phyloP scores from a whole-genome alignment of 1,284 basidiomycete species.

The Pyrrhoderma lamaoense region DNA sequence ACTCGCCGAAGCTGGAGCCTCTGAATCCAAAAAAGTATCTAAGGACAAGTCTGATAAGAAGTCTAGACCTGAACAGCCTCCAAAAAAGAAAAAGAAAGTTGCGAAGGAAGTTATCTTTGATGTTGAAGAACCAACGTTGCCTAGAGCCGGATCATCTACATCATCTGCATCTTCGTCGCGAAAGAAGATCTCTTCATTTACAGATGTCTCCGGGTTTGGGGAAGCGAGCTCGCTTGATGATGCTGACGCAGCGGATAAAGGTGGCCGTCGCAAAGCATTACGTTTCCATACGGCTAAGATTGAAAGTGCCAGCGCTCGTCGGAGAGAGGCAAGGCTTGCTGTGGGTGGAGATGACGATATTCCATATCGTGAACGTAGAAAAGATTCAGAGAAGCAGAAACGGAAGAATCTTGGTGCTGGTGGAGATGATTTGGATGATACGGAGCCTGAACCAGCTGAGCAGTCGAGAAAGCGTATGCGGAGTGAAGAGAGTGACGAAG shows the following conservation, averaged over 20 bases:
- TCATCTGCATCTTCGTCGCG: conserved; percentile 22
- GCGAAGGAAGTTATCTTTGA: conserved; percentile 46
- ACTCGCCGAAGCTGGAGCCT: conserved; percentile 42
- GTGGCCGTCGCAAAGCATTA: conserved; percentile 67
- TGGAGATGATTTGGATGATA: conserved; percentile 63
- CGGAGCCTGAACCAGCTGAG: conserved; percentile 43
- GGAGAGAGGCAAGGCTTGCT: conserved; percentile 62
- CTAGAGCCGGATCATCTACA: conserved; percentile 25
- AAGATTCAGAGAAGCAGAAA: conserved; percentile 48
- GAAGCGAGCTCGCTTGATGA: conserved; percentile 65
- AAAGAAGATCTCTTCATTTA: conserved; percentile 20
- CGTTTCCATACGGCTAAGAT: conserved; percentile 85
- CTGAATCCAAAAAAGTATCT: conserved; percentile 14
- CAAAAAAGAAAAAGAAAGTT: conserved; percentile 36
- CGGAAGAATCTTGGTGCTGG: conserved; percentile 40
- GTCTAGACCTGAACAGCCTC: conserved; percentile 20
- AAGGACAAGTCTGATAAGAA: conserved; percentile 21
- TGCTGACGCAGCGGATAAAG: conserved; percentile 78
- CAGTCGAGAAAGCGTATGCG: conserved; percentile 38
- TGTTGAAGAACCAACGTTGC: conserved; percentile 58
- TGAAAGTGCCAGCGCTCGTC: conserved; percentile 63
- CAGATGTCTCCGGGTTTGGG: conserved; percentile 48
- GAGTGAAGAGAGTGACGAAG: conserved; percentile 36
- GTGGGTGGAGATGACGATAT: conserved; percentile 85
- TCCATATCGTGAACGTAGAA: conserved; percentile 66